phyloP scores from a whole-genome alignment of 768 basidiomycete species.

The Suillus cothurnatus region DNA sequence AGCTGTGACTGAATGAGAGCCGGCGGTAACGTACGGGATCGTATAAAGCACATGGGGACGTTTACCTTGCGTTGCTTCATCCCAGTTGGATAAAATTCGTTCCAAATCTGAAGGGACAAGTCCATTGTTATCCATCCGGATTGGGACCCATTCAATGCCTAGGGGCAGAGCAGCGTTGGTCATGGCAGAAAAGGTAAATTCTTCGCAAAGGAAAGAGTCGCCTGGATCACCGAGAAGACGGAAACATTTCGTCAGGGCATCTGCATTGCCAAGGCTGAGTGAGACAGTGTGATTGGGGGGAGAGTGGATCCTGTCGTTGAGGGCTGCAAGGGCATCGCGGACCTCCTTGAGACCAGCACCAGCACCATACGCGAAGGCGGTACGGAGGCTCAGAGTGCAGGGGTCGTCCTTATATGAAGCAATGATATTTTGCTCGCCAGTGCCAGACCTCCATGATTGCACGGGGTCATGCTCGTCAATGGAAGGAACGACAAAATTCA shows the following conservation, averaged over 20 bases:
- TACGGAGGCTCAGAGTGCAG: slow-evolving; percentile 31
- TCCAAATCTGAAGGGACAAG: slow-evolving; percentile 54
- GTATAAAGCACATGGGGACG: slow-evolving; percentile 55
- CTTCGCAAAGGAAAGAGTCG: slow-evolving; percentile 46
- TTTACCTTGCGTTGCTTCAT: slow-evolving; percentile 43
- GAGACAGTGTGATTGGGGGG: slow-evolving; percentile 35
- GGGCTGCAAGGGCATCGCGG: slow-evolving; percentile 34
- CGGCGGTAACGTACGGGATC: slow-evolving; percentile 41
- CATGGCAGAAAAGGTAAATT: slow-evolving; percentile 45
- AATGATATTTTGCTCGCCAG: slow-evolving; percentile 29
- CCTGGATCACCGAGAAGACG: slow-evolving; percentile 44
- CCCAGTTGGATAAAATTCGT: slow-evolving; percentile 43
- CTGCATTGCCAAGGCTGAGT: slow-evolving; percentile 43
- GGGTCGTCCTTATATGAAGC: slow-evolving; percentile 32
- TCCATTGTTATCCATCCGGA: slow-evolving; percentile 52
- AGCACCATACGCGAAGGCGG: slow-evolving; percentile 42
- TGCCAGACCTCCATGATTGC: slow-evolving; percentile 30
- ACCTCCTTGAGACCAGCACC: slow-evolving; percentile 37
- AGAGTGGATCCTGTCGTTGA: slow-evolving; percentile 40
- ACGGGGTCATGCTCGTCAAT: slow-evolving; percentile 31
- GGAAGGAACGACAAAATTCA: slow-evolving; percentile 39
- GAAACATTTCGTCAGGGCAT: slow-evolving; percentile 44
- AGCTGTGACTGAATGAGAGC: slow-evolving; percentile 8
- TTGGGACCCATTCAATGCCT: slow-evolving; percentile 43
- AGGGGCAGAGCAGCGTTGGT: slow-evolving; percentile 43